Evolutionary conservation across 2,329 filamentous ascomycete genomes (phyloP).

Genomic region (Exserohilum rostratum): DNA sequence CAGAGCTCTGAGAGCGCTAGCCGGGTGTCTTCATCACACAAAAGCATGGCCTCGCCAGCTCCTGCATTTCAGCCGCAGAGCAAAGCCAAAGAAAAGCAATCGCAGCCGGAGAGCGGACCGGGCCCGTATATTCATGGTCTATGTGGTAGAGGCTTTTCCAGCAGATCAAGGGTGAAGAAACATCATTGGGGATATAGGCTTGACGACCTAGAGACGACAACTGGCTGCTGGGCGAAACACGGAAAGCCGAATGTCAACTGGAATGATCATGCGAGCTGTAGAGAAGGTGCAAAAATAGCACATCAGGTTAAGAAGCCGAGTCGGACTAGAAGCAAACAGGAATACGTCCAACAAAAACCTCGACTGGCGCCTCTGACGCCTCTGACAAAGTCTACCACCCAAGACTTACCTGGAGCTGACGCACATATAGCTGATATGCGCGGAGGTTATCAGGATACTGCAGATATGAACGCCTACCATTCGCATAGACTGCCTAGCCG

Average conservation of each 20-base stretch:
- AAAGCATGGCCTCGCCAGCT: background rate
- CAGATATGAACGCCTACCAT: slow-evolving; percentile 6
- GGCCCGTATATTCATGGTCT: slow-evolving; percentile 34
- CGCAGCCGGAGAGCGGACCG: background rate
- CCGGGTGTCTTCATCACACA: background rate
- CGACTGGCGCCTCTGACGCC: slow-evolving; percentile 19
- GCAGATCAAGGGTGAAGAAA: slow-evolving; percentile 37
- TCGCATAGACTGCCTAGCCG: slow-evolving; percentile 11
- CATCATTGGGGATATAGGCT: slow-evolving; percentile 41
- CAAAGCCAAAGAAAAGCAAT: background rate
- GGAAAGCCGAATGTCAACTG: slow-evolving; percentile 37
- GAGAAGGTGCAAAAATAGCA: slow-evolving; percentile 1
- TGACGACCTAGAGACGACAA: slow-evolving; percentile 31
- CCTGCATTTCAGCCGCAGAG: background rate
- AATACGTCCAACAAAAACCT: slow-evolving; percentile 5
- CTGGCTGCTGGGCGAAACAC: slow-evolving; percentile 43
- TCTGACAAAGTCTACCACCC: no score
- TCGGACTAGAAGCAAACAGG: background rate
- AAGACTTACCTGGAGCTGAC: slow-evolving; percentile 18
- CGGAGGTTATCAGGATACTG: background rate
- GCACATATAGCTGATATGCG: slow-evolving; percentile 5
- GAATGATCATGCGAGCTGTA: slow-evolving; percentile 42
- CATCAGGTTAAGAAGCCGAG: background rate
- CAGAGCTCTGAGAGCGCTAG: background rate
- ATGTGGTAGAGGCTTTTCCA: slow-evolving; percentile 37